Evolutionary conservation across 208 protist genomes (phyloP).

Genomic region (Trypanosoma lewisi): DNA sequence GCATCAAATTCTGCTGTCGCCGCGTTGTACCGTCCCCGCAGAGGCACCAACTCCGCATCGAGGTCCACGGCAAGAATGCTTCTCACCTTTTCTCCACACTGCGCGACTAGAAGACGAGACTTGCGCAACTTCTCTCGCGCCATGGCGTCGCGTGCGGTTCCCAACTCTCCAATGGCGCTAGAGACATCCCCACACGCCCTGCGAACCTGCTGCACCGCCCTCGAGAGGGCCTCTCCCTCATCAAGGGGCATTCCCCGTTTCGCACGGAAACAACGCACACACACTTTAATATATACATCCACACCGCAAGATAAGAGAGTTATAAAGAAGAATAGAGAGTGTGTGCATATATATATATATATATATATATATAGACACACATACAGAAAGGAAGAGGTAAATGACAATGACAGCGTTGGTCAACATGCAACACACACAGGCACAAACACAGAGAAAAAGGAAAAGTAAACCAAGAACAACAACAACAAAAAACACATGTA

Average conservation of each 20-base stretch:
- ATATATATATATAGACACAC: constrained; percentile 1
- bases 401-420: too few species aligned
- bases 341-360: neutral
- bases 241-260: constrained; percentile 56
- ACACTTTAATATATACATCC: neutral
- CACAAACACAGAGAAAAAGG: neutral
- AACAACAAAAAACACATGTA: neutral
- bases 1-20: constrained; percentile 39
- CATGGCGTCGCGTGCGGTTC: constrained; percentile 51
- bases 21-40: constrained; percentile 44
- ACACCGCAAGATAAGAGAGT: neutral
- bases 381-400: neutral
- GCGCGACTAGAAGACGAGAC: constrained; percentile 42
- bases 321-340: constrained; percentile 3
- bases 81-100: constrained; percentile 37
- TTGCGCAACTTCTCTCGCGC: constrained; percentile 57
- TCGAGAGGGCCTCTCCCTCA: constrained; percentile 49
- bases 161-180: constrained; percentile 45
- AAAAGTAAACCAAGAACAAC: neutral
- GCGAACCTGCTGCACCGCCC: constrained; percentile 49
- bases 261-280: too few species aligned
- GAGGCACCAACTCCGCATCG: constrained; percentile 18
- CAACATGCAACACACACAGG: too few species aligned
- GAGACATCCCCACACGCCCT: constrained; percentile 52
- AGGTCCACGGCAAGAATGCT: constrained; percentile 19